Percentiles rank a stretch among this genome's conserved stretches.
phyloP scores from a whole-genome alignment of 2,329 filamentous ascomycete genomes.

The Dothistroma septosporum region DNA sequence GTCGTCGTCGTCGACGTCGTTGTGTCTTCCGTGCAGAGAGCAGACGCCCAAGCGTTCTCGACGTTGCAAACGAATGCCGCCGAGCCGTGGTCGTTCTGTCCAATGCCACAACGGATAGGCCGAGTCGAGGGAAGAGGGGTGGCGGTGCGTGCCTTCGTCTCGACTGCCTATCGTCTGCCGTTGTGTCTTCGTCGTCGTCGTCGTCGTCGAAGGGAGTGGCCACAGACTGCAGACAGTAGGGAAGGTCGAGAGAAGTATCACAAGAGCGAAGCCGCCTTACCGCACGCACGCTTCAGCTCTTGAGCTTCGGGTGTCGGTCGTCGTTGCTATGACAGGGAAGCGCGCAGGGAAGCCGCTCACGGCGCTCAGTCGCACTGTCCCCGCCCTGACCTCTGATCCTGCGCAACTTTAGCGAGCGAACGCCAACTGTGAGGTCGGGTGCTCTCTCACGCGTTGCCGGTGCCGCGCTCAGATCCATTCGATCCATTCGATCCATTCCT shows the following conservation, averaged over 20 bases:
- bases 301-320: neutral
- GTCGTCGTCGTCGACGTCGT: neutral
- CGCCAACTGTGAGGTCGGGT: neutral
- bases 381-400: neutral
- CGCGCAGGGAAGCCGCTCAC: neutral
- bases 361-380: neutral
- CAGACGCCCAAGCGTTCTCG: neutral
- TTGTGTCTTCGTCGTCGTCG: neutral
- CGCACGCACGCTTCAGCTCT: neutral
- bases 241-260: neutral
- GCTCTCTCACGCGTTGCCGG: neutral
- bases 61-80: conserved; percentile 6
- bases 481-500: neutral
- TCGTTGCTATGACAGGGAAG: conserved; percentile 6
- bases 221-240: neutral
- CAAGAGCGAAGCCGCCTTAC: neutral
- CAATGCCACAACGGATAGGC: conserved; percentile 1
- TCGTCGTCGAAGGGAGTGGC: neutral
- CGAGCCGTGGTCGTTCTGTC: conserved; percentile 1
- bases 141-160: neutral
- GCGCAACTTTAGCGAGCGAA: neutral
- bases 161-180: neutral
- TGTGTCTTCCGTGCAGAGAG: neutral
- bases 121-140: neutral
- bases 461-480: neutral